Percentiles rank a stretch among this genome's conserved stretches.
Conservation (phyloP, 164 flowering plant species). For the Piper betle region DNA sequence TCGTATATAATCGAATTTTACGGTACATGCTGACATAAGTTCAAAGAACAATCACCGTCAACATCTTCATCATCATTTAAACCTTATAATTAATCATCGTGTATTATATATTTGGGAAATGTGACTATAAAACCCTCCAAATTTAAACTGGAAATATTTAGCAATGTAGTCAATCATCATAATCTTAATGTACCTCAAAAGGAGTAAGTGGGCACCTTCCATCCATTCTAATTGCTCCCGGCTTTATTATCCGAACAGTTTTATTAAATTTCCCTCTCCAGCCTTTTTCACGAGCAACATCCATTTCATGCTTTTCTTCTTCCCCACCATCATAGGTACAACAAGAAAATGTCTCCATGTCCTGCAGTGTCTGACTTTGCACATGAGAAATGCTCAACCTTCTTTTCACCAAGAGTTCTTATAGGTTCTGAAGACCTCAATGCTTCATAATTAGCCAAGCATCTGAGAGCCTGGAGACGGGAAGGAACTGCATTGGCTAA, state of each 20-base stretch:
- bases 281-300: slow-evolving; percentile 71
- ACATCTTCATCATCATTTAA: no score
- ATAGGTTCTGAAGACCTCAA: slow-evolving; percentile 73
- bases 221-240: slow-evolving; percentile 73
- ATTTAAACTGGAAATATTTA: no score
- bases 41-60: no score
- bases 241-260: slow-evolving; percentile 69
- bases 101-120: no score
- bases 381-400: slow-evolving; percentile 41
- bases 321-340: slow-evolving; percentile 94
- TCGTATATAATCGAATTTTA: no score
- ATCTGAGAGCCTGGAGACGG: slow-evolving; percentile 64
- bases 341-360: slow-evolving; percentile 98
- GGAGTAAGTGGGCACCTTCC: slow-evolving; percentile 98
- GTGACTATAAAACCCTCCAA: no score
- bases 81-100: no score
- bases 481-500: slow-evolving; percentile 76
- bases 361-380: slow-evolving; percentile 24
- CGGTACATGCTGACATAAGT: no score
- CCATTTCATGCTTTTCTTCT: slow-evolving; percentile 92
- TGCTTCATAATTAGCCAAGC: slow-evolving; percentile 83
- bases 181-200: slow-evolving; percentile 48
- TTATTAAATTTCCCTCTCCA: slow-evolving; percentile 88
- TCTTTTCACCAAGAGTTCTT: slow-evolving; percentile 56
- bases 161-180: no score